Base-by-base conservation (phyloP, 2,329 filamentous ascomycete genomes). In the Colletotrichum tropicicola region DNA sequence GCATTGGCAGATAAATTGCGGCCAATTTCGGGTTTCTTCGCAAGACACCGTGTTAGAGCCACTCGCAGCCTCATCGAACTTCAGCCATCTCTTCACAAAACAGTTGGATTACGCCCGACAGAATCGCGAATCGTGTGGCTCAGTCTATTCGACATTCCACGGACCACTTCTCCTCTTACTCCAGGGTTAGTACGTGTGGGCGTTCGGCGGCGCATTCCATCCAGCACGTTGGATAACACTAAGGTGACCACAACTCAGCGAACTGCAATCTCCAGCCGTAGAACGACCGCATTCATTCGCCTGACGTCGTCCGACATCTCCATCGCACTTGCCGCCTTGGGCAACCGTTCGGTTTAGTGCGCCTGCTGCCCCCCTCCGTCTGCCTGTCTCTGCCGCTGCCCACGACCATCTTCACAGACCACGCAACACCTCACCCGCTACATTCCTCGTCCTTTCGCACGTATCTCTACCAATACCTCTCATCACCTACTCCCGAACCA, bases 261-360 rank as follows among this genome's bases (percentile, higher is more conserved):
- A n/a, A n/a, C n/a, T n/a, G n/a, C n/a, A n/a, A n/a, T n/a, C n/a
- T n/a, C 13, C 13, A 25, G 32, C 23, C 25, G 17, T 21, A 15
- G 23, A 51, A 19, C 27, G 5, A 44, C 44, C 23, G 28, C 35
- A 44, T 55, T 12, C 37, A 21, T 27, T 55, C 23, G 17, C 30
- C 28, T 65, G 49, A 62, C 62, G 62, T 65, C 62, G 62, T 45
- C 30, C 21, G 62, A 13, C 28, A 44, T 44, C 39, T 49, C 49
- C 28, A 32, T 28, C 19, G 13, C 35, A 49, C 57, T 45, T 53
- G 51, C 57, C 43, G 17, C 5, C 32, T 55, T 49, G n/a, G 57
- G 48, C 9, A 39, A 45, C 49, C 49, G 48, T 61, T 61, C 43
- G 28, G 61, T 47, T 25, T 30, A 4, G 19, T 15, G 25, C 37